phyloP scores from a whole-genome alignment of 768 basidiomycete genomes.

The Leccinum variicolor region DNA sequence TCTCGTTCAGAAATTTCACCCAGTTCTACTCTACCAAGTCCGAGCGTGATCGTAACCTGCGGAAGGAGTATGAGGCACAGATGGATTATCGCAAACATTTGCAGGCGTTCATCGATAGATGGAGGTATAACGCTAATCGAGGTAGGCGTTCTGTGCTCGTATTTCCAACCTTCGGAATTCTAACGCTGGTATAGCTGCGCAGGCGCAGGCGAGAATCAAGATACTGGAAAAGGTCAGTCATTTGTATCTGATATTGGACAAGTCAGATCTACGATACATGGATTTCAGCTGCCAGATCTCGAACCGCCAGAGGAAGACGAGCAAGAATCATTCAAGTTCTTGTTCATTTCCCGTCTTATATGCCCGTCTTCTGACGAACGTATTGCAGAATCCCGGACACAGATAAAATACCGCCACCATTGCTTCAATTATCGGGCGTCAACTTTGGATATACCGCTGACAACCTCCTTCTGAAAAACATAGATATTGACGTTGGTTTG shows the following conservation, averaged over 20 bases:
- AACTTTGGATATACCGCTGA: conserved; percentile 84
- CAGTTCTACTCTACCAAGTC: conserved; percentile 99
- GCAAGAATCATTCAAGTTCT: conserved; percentile 85
- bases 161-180: neutral
- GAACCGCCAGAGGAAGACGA: conserved; percentile 92
- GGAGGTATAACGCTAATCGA: conserved; percentile 97
- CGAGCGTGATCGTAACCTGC: conserved; percentile 86
- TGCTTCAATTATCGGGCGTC: conserved; percentile 88
- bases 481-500: conserved; percentile 91
- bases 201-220: conserved; percentile 80
- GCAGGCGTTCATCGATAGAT: conserved; percentile 97
- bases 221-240: conserved; percentile 65
- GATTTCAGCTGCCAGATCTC: conserved; percentile 76
- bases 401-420: conserved; percentile 95
- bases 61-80: conserved; percentile 95
- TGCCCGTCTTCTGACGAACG: neutral
- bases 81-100: conserved; percentile 93
- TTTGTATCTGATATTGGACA: neutral
- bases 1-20: conserved; percentile 75
- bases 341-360: neutral
- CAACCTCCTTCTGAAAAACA: conserved; percentile 67
- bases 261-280: neutral
- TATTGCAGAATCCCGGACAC: conserved; percentile 80
- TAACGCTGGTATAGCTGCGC: conserved; percentile 56
- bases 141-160: conserved; percentile 38